A percentile compares a stretch with the other conserved stretches of the same genome.
These are phyloP conservation scores for thale cress (Arabidopsis thaliana) DNA, from an alignment of 345 rosid genomes.

Conservation along the genomic window TAIR10.1 NC_003076.8:14129001-14129500, in stretches of 20 bases:
- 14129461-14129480: slow-evolving; percentile 17
- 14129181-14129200: background rate
- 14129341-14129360: slow-evolving; percentile 20
- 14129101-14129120: background rate
- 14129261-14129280: slow-evolving; percentile 5
- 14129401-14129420: slow-evolving; percentile 6
- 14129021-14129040: background rate
- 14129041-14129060: slow-evolving; percentile 16
- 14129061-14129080: background rate
- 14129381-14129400: slow-evolving; percentile 13
- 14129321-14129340: slow-evolving; percentile 25
- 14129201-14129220: slow-evolving; percentile 10
- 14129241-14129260: background rate
- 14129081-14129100: background rate
- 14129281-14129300: background rate
- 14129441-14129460: slow-evolving; percentile 6
- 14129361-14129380: background rate
- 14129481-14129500: slow-evolving; percentile 17
- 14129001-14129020: background rate
- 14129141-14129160: background rate
- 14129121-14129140: background rate
- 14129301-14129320: slow-evolving; percentile 20
- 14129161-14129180: background rate
- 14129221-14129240: slow-evolving; percentile 14
- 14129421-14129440: background rate